These are phyloP conservation scores for Hymenoscyphus albidus DNA, from an alignment of 2,329 filamentous ascomycete species.

Conservation along the genomic window DNA sequence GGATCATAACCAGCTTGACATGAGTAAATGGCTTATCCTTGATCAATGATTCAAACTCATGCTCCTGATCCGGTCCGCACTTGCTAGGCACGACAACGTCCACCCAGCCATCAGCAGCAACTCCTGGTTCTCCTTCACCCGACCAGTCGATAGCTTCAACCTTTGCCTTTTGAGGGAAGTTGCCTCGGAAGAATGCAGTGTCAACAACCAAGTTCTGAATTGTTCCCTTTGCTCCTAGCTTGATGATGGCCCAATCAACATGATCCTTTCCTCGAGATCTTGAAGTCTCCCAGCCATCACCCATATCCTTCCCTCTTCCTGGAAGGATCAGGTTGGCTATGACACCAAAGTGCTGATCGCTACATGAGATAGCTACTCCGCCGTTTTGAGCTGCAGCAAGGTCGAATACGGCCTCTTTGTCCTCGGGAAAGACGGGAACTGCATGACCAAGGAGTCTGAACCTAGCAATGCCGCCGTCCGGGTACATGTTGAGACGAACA, in stretches of 20 bases:
- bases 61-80: constrained; percentile 69
- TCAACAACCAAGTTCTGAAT: constrained; percentile 69
- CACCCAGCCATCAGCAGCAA: constrained; percentile 58
- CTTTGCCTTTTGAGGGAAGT: constrained; percentile 74
- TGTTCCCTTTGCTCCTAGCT: constrained; percentile 62
- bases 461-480: constrained; percentile 77
- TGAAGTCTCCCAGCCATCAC: constrained; percentile 83
- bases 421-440: constrained; percentile 69
- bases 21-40: constrained; percentile 66
- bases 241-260: constrained; percentile 76
- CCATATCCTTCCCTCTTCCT: constrained; percentile 78
- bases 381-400: constrained; percentile 76
- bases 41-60: constrained; percentile 56
- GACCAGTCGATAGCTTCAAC: constrained; percentile 59
- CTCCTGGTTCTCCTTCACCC: constrained; percentile 50
- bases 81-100: constrained; percentile 64
- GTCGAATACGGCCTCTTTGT: constrained; percentile 64
- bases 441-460: constrained; percentile 75
- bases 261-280: constrained; percentile 68
- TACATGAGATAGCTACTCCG: constrained; percentile 70
- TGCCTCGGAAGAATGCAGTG: constrained; percentile 79
- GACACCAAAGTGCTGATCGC: constrained; percentile 79
- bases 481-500: constrained; percentile 78
- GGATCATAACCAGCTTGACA: constrained; percentile 81
- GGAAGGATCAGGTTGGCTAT: constrained; percentile 78